phyloP scores from a whole-genome alignment of 192 early-diverging fungal species.

The Coemansia sp. region DNA sequence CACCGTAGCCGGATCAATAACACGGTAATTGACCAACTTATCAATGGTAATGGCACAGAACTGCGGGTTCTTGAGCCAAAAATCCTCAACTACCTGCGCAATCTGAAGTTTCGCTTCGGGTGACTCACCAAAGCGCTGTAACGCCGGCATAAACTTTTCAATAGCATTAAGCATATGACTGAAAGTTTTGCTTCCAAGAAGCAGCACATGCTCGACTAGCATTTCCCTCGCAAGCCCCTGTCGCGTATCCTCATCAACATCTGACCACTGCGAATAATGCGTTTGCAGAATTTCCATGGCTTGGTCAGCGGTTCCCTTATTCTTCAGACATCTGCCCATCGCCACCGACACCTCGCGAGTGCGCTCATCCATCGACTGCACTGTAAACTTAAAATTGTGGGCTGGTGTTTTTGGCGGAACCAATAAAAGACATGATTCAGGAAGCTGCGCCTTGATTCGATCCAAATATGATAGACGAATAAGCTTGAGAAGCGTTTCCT shows the following conservation, averaged over 20 bases:
- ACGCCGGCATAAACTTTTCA: constrained; percentile 67
- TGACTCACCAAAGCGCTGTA: constrained; percentile 39
- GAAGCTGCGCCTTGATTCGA: constrained; percentile 75
- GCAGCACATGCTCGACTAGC: constrained; percentile 79
- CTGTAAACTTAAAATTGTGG: constrained; percentile 70
- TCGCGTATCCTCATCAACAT: constrained; percentile 35
- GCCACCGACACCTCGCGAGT: constrained; percentile 63
- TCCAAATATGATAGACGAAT: constrained; percentile 89
- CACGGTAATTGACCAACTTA: constrained; percentile 93
- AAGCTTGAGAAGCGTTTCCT: constrained; percentile 83
- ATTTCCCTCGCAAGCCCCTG: constrained; percentile 62
- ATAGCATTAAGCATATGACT: constrained; percentile 89
- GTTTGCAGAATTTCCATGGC: constrained; percentile 49
- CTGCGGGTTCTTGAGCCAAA: constrained; percentile 88
- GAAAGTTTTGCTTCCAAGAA: constrained; percentile 91
- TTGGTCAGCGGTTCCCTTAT: constrained; percentile 48
- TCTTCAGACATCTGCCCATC: constrained; percentile 46
- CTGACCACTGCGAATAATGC: constrained; percentile 47
- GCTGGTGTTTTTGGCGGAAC: constrained; percentile 66
- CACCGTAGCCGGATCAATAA: constrained; percentile 81
- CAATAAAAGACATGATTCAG: constrained; percentile 61
- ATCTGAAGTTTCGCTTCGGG: constrained; percentile 72
- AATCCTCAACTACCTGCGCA: constrained; percentile 63
- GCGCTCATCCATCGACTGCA: constrained; percentile 57
- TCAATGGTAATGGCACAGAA: constrained; percentile 91